Base-by-base conservation (phyloP, 1,284 basidiomycete species). In the Sanguinoderma infundibulare region DNA sequence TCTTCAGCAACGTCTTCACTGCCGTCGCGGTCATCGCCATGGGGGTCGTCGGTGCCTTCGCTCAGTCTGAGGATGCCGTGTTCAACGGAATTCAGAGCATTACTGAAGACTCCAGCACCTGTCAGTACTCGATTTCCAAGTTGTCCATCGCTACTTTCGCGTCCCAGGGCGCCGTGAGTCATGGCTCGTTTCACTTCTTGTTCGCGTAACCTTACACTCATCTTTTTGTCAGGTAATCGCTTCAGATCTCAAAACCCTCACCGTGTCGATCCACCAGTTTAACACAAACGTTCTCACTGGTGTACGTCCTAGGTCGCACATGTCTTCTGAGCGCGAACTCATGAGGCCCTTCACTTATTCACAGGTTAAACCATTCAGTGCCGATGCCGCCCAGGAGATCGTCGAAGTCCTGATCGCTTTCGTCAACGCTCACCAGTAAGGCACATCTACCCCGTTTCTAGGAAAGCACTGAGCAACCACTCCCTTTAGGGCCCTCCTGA, bases 1-100 rank as follows among this genome's bases (percentile, higher is more conserved):
- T 58, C 42, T 53, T 58, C 34, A 26, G 50, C 32, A 52, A 58
- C 17, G 28, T 46, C 8, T 20, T 58, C 14, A 34, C 51, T n/a
- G 51, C 51, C 14, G 30, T 40, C 51, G 30, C 30, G 5, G 42
- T 53, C 50, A 40, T 46, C 50, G 28, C 51, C 50, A 10, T 53
- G 1, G 50, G 39, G 22, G 26, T 58, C 50, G 17, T 35, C n/a
- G 40, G 40, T n/a, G 39, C 40, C 20, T 22, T 47, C 32, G 57
- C 57, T 22, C 50, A 53, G 9, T 15, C 40, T 14, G 39, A 42
- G 51, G 17, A 53, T 5, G 40, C n/a, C 22, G 57, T 58, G n/a
- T n/a, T 36, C 20, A 24, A 42, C 24, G 57, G 30, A 17, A 52
- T 58, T 40, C 30, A 28, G 40, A 36, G 28, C 36, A 34, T 58